A percentile compares a stretch with the other conserved stretches of the same genome.
Conservation (phyloP, 139 green algal genomes). For the Chlorella sorokiniana region DNA sequence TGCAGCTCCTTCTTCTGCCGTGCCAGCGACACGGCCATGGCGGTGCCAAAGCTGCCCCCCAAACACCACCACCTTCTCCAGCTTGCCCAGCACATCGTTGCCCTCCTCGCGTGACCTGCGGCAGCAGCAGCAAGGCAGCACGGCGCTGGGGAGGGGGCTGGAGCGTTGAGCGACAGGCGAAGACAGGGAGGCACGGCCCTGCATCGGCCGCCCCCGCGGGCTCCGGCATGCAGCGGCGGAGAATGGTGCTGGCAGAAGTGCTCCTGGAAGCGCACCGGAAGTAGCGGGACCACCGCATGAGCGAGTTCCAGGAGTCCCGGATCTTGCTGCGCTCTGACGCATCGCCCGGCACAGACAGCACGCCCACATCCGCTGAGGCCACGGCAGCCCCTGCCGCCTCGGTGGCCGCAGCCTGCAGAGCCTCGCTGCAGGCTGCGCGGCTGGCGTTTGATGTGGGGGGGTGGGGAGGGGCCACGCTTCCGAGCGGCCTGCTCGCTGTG, state of each 20-base stretch:
- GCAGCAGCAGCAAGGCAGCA: background rate
- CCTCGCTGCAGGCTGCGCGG: background rate
- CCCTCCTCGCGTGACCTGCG: constrained; percentile 15
- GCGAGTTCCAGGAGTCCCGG: constrained; percentile 71
- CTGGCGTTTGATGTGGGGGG: background rate
- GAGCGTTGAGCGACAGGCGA: too few species aligned
- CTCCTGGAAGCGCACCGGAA: constrained; percentile 30
- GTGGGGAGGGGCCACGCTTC: background rate
- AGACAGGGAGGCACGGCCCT: too few species aligned
- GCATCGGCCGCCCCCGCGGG: too few species aligned
- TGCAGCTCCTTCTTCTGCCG: constrained; percentile 81
- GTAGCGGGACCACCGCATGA: constrained; percentile 90
- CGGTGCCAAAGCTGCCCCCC: constrained; percentile 96
- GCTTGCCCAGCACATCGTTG: background rate
- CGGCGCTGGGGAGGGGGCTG: too few species aligned
- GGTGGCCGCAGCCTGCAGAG: background rate
- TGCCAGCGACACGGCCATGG: constrained; percentile 87
- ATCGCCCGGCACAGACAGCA: constrained; percentile 26
- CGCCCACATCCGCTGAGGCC: background rate
- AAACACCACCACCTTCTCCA: constrained; percentile 92
- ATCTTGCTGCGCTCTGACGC: constrained; percentile 72
- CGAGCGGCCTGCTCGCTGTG: background rate
- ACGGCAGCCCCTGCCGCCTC: background rate
- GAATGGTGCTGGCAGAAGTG: background rate
- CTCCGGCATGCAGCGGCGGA: background rate